Evolutionary conservation across 352 stramenopile species (phyloP).

Genomic region (Phytophthora chlamydospora): DNA sequence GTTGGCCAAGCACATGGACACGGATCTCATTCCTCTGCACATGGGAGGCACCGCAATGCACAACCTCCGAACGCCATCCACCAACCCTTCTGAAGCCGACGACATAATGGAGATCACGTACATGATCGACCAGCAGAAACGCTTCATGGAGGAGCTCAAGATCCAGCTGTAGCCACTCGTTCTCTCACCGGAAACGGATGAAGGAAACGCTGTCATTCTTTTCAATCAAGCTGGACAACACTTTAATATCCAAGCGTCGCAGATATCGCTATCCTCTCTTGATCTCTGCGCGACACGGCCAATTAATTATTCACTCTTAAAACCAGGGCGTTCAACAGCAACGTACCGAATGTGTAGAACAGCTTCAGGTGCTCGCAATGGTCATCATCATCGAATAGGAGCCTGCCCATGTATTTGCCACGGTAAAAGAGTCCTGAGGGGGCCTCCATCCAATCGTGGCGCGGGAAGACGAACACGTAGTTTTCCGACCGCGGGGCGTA

Average conservation of each 20-base stretch:
- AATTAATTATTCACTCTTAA: not conserved
- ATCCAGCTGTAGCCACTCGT: slow-evolving; percentile 11
- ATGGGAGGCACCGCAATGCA: slow-evolving; percentile 54
- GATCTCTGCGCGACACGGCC: slow-evolving; percentile 49
- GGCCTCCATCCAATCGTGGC: slow-evolving; percentile 82
- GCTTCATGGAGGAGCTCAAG: slow-evolving; percentile 50
- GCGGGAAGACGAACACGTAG: slow-evolving; percentile 87
- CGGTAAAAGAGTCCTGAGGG: slow-evolving; percentile 88
- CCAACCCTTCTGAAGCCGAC: slow-evolving; percentile 24
- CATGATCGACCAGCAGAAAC: slow-evolving; percentile 64
- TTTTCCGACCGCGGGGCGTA: slow-evolving; percentile 75
- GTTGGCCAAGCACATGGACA: slow-evolving; percentile 64
- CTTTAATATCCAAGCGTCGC: not conserved
- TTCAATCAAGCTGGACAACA: not conserved
- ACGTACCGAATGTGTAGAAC: slow-evolving; percentile 81
- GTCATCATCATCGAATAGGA: slow-evolving; percentile 77
- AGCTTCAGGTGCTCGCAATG: slow-evolving; percentile 69
- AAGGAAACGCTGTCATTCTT: slow-evolving; percentile 3
- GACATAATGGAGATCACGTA: slow-evolving; percentile 58
- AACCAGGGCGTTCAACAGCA: not conserved
- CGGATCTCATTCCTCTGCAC: slow-evolving; percentile 58
- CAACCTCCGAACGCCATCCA: slow-evolving; percentile 31
- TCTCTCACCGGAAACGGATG: slow-evolving; percentile 11
- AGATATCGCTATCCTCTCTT: slow-evolving; percentile 40
- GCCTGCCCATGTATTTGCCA: slow-evolving; percentile 86